These are phyloP conservation scores for Trapa bicornis DNA, from an alignment of 345 rosid species.

Conservation along the genomic window DNA sequence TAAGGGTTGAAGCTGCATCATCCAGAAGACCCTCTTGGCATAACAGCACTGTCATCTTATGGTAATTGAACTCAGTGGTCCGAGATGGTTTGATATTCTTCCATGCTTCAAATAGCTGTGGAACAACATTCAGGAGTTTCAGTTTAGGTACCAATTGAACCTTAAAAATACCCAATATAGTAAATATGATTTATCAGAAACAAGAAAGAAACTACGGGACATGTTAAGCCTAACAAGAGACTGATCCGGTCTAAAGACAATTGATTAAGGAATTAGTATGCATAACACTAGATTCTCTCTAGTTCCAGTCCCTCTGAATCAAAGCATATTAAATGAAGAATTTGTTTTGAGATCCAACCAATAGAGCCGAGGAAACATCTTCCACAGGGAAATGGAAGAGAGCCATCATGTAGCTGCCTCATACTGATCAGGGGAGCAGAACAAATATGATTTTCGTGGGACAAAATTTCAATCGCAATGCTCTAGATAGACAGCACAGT, in stretches of 20 bases:
- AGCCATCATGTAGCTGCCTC: too few species aligned
- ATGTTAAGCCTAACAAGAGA: not conserved
- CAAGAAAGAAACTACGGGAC: not conserved
- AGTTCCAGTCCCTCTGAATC: not conserved
- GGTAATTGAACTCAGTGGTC: conserved; percentile 34
- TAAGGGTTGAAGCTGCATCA: conserved; percentile 35
- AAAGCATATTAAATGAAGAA: not conserved
- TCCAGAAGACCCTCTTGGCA: conserved; percentile 29
- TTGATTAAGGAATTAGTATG: too few species aligned
- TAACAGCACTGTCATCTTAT: conserved; percentile 40
- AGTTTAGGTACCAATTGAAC: not conserved
- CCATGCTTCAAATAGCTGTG: conserved; percentile 58
- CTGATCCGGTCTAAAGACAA: not conserved
- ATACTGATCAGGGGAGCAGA: not conserved
- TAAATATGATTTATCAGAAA: not conserved
- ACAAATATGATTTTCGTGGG: not conserved
- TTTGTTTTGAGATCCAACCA: not conserved
- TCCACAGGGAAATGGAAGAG: not conserved
- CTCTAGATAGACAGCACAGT: not conserved
- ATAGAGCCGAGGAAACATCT: not conserved
- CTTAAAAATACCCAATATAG: not conserved
- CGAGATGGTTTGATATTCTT: conserved; percentile 33
- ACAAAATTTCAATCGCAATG: not conserved
- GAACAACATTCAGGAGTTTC: not conserved
- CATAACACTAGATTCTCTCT: too few species aligned